Base-by-base conservation (phyloP, 1,284 basidiomycete genomes). In the Melanopsichium pennsylvanicum region DNA sequence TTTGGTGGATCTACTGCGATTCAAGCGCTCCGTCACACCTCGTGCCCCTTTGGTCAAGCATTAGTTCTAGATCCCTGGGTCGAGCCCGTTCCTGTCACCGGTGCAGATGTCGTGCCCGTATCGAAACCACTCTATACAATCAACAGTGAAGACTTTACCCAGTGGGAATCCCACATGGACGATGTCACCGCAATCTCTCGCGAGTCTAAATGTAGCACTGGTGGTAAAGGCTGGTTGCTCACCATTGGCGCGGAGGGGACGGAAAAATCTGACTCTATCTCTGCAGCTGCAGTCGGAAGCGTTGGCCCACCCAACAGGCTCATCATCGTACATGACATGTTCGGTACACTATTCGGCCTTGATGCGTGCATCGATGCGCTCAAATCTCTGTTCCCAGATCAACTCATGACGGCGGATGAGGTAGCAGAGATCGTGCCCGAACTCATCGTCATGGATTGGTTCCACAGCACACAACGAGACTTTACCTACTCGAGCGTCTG, bases 361-460 rank as follows among this genome's bases (percentile, higher is more conserved):
- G 31, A 29, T 10, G 60, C 55, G 1, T 75, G 71, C 9, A 74
- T 68, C 15, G 56, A 59, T 13, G 69, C 57, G 31, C 62, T 77
- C 5, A 29, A 34, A 2, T 54, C 54, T 23, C 55, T 72, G 4
- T 75, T 74, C 36, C 41, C 56, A 3, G 52, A 60, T 7, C 73
- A 75, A 48, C 25, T 75, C 18, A 22, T 51, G 16, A 38, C 52
- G 25, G 37, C 33, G n/a, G 51, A 58, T 16, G 45, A 37, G 2
- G 39, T 67, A n/a, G 49, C 70, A n/a, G 40, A 49, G 33, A 66
- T 68, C 11, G 56, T 69, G 12, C 68, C 75, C 11, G 73, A 77
- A 48, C 51, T 75, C 16, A 58, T 75, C 26, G 34, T 75, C 25
- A 64, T 75, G 74, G 75, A 75, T 43, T 77, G 75, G 75, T 77